Evolutionary conservation across 352 stramenopile genomes (phyloP), one percentile per base, ranked within the genome.

Genomic region (Pythium myriotylum): DNA sequence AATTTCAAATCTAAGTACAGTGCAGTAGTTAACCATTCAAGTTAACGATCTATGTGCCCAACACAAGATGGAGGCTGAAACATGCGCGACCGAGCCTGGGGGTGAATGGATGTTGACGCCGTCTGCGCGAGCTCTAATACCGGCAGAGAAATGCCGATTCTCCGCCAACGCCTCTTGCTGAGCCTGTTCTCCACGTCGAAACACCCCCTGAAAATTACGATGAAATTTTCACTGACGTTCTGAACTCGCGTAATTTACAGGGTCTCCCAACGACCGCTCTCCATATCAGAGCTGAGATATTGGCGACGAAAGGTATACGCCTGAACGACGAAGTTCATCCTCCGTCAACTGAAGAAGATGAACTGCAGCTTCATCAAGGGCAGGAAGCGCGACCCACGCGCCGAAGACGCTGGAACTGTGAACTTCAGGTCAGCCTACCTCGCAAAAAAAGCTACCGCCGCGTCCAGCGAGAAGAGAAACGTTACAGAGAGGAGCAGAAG

Each of bases 191-290:
- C 24, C 13, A 39, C 14, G 47, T 23, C 23, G 26, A 54, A 23
- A 37, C 13, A 40, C 7, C 47, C 17, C 10, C 13, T 7, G 45
- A 22, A 53, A 53, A 53, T n/a, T 55, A 55, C 48, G 48, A 27
- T 27, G n/a, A 55, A 43, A n/a, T 32, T 45, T 55, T 52, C 46
- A 20, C 32, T 16, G 16, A 41, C 3, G 27, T 55, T n/a, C 23
- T 55, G 20, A 26, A 17, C 3, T 4, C 27, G 13, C 48, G 48
- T 55, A 55, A 55, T 43, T 43, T 55, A 55, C 48, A 26, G 16
- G n/a, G 27, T 4, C 27, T 29, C 5, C 48, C 17, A 35, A 54
- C 27, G 19, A 54, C 47, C 10, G 47, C 26, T 14, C 24, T 27
- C n/a, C 6, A 54, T 27, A 54, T 54, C 27, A 37, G n/a, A 33